Evolutionary conservation across 148 eudicot genomes (phyloP).

Genomic region (Nepenthes gracilis): DNA sequence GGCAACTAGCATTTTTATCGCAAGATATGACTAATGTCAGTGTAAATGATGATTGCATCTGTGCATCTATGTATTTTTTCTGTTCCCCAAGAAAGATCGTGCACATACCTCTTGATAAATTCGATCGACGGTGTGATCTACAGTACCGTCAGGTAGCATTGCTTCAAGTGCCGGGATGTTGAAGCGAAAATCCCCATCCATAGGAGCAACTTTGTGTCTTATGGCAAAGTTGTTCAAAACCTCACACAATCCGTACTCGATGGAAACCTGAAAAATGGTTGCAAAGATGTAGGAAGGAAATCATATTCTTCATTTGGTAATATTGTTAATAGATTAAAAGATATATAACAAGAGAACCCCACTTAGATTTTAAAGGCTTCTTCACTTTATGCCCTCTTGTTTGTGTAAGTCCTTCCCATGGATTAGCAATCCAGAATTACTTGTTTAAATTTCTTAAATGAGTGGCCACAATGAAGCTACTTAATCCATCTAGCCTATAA

Average conservation of each 20-base stretch:
- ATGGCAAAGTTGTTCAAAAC: constrained; percentile 68
- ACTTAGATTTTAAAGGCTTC: no score
- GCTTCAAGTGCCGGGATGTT: constrained; percentile 55
- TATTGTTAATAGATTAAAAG: no score
- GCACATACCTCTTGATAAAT: constrained; percentile 57
- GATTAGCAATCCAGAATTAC: no score
- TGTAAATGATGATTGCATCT: not conserved
- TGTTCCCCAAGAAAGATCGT: not conserved
- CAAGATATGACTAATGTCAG: constrained; percentile 6
- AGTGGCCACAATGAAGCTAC: no score
- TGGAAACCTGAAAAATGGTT: constrained; percentile 46
- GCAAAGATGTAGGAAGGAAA: not conserved
- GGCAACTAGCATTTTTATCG: constrained; percentile 45
- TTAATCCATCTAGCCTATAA: no score
- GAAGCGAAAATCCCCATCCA: constrained; percentile 66
- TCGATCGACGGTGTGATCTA: constrained; percentile 40
- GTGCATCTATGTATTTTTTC: not conserved
- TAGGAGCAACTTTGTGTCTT: constrained; percentile 46
- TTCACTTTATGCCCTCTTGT: no score
- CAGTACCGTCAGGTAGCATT: constrained; percentile 58
- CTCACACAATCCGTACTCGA: constrained; percentile 87
- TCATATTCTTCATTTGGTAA: not conserved
- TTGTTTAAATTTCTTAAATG: no score
- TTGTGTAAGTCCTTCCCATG: no score
- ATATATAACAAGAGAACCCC: no score